Conservation (phyloP, 768 basidiomycete genomes). For the Hysterangium stoloniferum region DNA sequence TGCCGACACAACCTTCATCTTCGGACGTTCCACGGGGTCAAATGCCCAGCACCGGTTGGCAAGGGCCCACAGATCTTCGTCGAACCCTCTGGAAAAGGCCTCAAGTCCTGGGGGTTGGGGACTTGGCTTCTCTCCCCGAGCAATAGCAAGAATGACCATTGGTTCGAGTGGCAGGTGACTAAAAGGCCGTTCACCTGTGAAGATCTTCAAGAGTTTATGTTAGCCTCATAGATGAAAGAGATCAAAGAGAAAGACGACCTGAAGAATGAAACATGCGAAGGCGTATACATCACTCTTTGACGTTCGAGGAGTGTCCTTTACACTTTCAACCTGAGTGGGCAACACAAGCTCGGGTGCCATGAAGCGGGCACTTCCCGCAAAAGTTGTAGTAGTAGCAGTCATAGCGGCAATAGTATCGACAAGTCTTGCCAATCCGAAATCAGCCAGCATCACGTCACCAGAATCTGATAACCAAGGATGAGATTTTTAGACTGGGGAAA, state of each 20-base stretch:
- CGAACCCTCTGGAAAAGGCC: slow-evolving; percentile 1
- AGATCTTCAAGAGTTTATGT: neutral
- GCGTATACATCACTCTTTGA: slow-evolving; percentile 27
- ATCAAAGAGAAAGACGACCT: slow-evolving; percentile 16
- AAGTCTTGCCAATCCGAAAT: slow-evolving; percentile 28
- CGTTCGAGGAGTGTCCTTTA: slow-evolving; percentile 19
- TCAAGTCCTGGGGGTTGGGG: neutral
- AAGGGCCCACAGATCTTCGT: slow-evolving; percentile 1
- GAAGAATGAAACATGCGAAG: slow-evolving; percentile 28
- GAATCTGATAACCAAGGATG: too few relatives aligned
- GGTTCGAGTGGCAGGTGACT: neutral
- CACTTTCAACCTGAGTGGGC: slow-evolving; percentile 12
- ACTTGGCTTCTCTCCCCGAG: neutral
- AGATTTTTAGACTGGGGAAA: too few relatives aligned
- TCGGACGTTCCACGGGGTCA: neutral
- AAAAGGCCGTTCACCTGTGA: neutral
- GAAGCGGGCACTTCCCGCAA: slow-evolving; percentile 26
- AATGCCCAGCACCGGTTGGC: neutral
- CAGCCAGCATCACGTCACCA: slow-evolving; percentile 18
- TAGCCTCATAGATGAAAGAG: neutral
- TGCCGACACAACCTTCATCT: slow-evolving; percentile 1
- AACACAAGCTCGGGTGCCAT: slow-evolving; percentile 31
- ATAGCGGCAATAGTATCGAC: slow-evolving; percentile 17
- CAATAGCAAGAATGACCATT: slow-evolving; percentile 1
- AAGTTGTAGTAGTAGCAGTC: slow-evolving; percentile 21